Evolutionary conservation across 2,329 filamentous ascomycete species (phyloP), one percentile per base, ranked within the genome.

Genomic region (Boeremia exigua): DNA sequence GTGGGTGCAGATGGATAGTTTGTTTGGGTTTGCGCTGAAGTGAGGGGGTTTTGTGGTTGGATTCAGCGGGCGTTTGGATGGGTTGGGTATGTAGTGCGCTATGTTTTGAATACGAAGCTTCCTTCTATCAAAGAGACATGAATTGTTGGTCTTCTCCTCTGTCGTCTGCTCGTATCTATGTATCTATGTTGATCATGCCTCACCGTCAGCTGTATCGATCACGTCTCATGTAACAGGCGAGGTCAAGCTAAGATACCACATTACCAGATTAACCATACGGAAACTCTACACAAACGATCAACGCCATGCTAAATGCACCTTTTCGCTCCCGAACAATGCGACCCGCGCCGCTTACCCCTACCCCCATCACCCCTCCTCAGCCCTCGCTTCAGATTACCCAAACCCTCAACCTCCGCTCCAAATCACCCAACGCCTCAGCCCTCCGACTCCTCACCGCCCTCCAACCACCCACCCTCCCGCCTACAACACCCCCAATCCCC

Each of bases 1-100:
- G 76, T 96, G 92, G 91, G 93, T 97, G 48, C 89, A 91, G 64
- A 97, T 96, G 93, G 92, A 95, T 76, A 88, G 82, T 62, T 77
- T 97, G 61, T 97, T 96, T 81, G 84, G 85, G 60, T 83, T 85
- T 78, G 81, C 80, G 56, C 69, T 79, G 56, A 76, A 72, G 59
- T 48, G 49, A 48, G 6, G 12, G 8, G 23, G n/a, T 27, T 32
- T n/a, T 39, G 12, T 12, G 1, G 10, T 54, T 19, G 32, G 15
- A 28, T 38, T 48, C 19, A 44, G 38, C 34, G 52, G 45, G 52
- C 45, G 51, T 54, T 44, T 9, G 5, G 14, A 6, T 8, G 17
- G 11, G 23, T 45, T 38, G 10, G 32, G 39, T 32, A 44, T 45
- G 14, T 45, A 33, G 25, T 19, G n/a, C 14, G 9, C n/a, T 6